These are phyloP conservation scores for Trametes hirsuta DNA, from an alignment of 1,284 basidiomycete species.

Conservation along the genomic window DNA sequence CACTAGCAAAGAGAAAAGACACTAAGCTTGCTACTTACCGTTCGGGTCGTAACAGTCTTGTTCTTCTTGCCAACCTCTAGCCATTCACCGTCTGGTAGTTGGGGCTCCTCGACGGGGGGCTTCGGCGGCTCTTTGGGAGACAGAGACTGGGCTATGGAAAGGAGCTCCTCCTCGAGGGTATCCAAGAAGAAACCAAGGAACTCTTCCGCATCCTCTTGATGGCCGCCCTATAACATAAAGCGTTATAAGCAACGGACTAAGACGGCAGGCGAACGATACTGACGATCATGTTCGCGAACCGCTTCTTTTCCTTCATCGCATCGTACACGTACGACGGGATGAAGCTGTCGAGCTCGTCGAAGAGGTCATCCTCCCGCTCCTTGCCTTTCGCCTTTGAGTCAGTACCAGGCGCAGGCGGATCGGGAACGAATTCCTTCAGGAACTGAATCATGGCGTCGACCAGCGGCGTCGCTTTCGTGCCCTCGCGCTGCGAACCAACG, in stretches of 20 bases:
- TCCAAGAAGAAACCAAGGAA: constrained; percentile 98
- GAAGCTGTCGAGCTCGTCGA: constrained; percentile 70
- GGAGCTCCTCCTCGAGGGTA: constrained; percentile 92
- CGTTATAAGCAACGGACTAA: neutral
- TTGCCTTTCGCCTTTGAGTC: constrained; percentile 40
- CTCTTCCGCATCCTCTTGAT: constrained; percentile 98
- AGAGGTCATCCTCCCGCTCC: constrained; percentile 42
- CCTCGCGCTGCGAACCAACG: constrained; percentile 36
- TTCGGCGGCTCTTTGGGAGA: constrained; percentile 37
- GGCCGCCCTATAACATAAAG: constrained; percentile 64
- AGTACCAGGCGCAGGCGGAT: constrained; percentile 34
- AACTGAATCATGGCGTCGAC: constrained; percentile 87
- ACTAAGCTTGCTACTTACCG: constrained; percentile 48
- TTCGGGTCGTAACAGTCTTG: constrained; percentile 80
- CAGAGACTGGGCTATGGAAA: constrained; percentile 61
- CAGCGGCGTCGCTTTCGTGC: constrained; percentile 68
- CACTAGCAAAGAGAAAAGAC: neutral
- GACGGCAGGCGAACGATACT: constrained; percentile 33
- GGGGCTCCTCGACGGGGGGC: constrained; percentile 40
- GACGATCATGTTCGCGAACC: constrained; percentile 92
- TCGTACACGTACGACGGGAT: constrained; percentile 92
- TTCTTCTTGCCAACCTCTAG: constrained; percentile 94
- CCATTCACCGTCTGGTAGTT: constrained; percentile 71
- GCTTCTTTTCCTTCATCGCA: constrained; percentile 93
- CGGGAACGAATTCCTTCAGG: constrained; percentile 74